Evolutionary conservation across 2,329 filamentous ascomycete species (phyloP), one percentile per base, ranked within the genome.

Genomic region (Exophiala dermatitidis): DNA sequence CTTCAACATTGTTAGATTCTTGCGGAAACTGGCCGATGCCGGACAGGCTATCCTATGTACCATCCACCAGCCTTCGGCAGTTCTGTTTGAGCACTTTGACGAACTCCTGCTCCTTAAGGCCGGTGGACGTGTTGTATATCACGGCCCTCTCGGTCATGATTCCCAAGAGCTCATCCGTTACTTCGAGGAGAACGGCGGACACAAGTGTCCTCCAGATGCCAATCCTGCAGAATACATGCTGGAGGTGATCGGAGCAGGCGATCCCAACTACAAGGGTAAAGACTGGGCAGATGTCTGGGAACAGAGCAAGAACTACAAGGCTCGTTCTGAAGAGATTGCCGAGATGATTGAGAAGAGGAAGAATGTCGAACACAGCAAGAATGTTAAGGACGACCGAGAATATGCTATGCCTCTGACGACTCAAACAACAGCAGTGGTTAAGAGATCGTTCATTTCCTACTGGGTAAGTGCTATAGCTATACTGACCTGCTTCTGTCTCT

Each of bases 31-130:
- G 1, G 79, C 81, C 1, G 77, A 81, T 37, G 85, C 86, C 2
- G 90, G 89, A 1, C 90, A 95, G 67, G 89, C 89, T 4, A 88
- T 95, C 61, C 78, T 95, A 2, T 93, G 88, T 71, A 95, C 90
- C 0, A 95, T 95, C 59, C 90, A 95, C 68, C 90, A 95, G 67
- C 90, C 90, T 2, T 91, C 90, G 58, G 86, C 88, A 7, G 83
- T 87, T 0, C 76, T 95, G 0, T 95, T 95, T 62, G 86, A 93
- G 67, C 85, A 90, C 68, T 95, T 95, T 61, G 89, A 95, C 66
- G 80, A 88, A 7, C 77, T 95, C 2, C 73, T 95, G 3, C 77
- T 95, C 2, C 77, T 95, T 2, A 82, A 90, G 68, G 78, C 81
- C 37, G 89, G 89, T 54, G 90, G 89, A 1, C 79, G 84, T 48